A percentile compares a stretch with the other conserved stretches of the same genome.
Conservation (phyloP, 2,329 filamentous ascomycete species). For the Ilyonectria destructans region DNA sequence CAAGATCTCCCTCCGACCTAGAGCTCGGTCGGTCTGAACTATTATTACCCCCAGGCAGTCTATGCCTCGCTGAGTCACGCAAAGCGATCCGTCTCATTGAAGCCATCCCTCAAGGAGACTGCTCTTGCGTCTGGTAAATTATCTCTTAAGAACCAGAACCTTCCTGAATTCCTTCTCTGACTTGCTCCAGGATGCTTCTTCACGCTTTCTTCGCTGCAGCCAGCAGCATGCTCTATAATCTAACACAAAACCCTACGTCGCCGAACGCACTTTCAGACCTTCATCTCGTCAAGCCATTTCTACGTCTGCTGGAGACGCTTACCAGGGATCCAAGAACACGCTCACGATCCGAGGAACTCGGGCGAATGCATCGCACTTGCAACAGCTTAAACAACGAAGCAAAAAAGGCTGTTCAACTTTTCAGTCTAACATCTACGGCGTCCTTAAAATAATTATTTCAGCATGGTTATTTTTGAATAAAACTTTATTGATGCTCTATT, state of each 20-base stretch:
- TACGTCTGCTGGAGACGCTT: slow-evolving; percentile 7
- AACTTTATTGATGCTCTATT: slow-evolving; percentile 1
- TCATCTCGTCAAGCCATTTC: slow-evolving; percentile 10
- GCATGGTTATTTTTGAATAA: neutral
- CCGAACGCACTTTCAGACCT: slow-evolving; percentile 7
- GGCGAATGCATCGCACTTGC: slow-evolving; percentile 2
- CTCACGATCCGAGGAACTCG: slow-evolving; percentile 8
- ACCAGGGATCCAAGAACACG: neutral
- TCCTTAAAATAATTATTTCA: neutral
- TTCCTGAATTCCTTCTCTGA: slow-evolving; percentile 4
- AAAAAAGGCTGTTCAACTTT: slow-evolving; percentile 1
- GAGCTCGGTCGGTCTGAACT: neutral
- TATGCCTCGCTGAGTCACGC: slow-evolving; percentile 46
- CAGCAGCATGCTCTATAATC: slow-evolving; percentile 4
- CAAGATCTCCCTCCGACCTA: slow-evolving; percentile 2
- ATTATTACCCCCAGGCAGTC: slow-evolving; percentile 20
- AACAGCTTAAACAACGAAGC: slow-evolving; percentile 7
- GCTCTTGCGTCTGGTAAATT: slow-evolving; percentile 38
- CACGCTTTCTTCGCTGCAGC: slow-evolving; percentile 9
- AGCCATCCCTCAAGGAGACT: slow-evolving; percentile 44
- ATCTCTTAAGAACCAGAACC: slow-evolving; percentile 1
- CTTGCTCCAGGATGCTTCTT: neutral
- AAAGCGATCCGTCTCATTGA: slow-evolving; percentile 46
- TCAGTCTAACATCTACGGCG: slow-evolving; percentile 1
- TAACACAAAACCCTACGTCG: slow-evolving; percentile 3